Conservation (phyloP, 306 rosid species). For the Acacia crassicarpa region DNA sequence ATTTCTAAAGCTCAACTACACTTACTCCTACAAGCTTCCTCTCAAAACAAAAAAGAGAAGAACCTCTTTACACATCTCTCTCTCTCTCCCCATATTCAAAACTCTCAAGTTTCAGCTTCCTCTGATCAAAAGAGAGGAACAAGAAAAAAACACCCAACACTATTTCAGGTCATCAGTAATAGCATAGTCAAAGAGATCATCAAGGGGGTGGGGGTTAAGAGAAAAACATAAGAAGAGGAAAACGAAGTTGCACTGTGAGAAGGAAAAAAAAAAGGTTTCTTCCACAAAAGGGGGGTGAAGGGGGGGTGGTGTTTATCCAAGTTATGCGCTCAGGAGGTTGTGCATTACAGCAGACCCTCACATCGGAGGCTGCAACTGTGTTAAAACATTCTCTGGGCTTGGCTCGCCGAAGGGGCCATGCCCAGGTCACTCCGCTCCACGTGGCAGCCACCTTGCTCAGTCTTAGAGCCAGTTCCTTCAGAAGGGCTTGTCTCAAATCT, state of each 20-base stretch:
- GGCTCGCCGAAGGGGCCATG: conserved; percentile 90
- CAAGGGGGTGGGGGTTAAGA: conserved; percentile 40
- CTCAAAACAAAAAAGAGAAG: not conserved
- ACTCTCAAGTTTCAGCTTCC: conserved; percentile 25
- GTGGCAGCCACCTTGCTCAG: conserved; percentile 79
- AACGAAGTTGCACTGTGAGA: not conserved
- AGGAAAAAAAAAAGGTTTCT: conserved; percentile 22
- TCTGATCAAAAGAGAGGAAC: conserved; percentile 20
- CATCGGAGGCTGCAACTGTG: conserved; percentile 94
- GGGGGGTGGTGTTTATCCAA: conserved; percentile 66
- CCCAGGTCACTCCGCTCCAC: conserved; percentile 93
- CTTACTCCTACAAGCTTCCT: conserved; percentile 26
- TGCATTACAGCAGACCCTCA: conserved; percentile 91
- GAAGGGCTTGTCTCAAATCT: conserved; percentile 78
- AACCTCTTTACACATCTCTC: not conserved
- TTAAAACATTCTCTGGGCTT: conserved; percentile 82
- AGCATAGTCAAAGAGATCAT: conserved; percentile 9
- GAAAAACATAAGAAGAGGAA: conserved; percentile 8
- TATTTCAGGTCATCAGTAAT: not conserved
- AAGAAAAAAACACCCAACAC: not conserved
- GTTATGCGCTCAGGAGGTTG: conserved; percentile 95
- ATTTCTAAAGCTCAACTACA: conserved; percentile 44
- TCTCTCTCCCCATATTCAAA: not conserved
- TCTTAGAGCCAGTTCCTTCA: conserved; percentile 58
- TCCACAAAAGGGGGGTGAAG: conserved; percentile 39